Evolutionary conservation across 768 basidiomycete species (phyloP).

Genomic region (Melanogaster broomeanus): DNA sequence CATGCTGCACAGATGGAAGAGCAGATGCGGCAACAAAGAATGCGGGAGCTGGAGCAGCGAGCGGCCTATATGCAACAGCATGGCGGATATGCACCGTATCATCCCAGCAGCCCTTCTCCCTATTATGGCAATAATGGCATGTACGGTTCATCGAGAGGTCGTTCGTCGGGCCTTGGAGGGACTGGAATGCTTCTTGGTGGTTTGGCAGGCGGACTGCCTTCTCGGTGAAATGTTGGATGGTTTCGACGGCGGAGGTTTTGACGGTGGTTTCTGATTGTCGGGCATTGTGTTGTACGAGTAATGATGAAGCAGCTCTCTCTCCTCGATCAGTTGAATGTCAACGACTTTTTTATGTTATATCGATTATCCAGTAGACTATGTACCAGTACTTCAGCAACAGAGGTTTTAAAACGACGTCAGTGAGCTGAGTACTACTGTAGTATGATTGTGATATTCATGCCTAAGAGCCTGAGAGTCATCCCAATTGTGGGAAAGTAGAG

Average conservation of each 20-base stretch:
- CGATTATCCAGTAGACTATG: neutral
- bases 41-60: slow-evolving; percentile 27
- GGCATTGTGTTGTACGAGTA: neutral
- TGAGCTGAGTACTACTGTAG: no score
- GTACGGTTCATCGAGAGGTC: slow-evolving; percentile 2
- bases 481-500: slow-evolving; percentile 8
- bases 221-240: slow-evolving; percentile 47
- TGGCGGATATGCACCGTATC: slow-evolving; percentile 32
- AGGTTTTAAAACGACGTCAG: no score
- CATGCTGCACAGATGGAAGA: slow-evolving; percentile 27
- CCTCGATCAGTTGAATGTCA: no score
- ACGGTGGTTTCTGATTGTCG: slow-evolving; percentile 38
- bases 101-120: no score
- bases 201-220: slow-evolving; percentile 50
- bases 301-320: neutral
- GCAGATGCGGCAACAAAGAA: slow-evolving; percentile 12
- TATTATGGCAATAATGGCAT: neutral
- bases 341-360: neutral
- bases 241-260: no score
- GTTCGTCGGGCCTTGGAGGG: slow-evolving; percentile 12
- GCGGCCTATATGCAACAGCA: slow-evolving; percentile 37
- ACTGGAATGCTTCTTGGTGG: slow-evolving; percentile 38
- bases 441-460: neutral
- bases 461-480: no score
- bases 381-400: no score